Base-by-base conservation (phyloP, 2,329 filamentous ascomycete genomes). In the Chaetomium strumarium region DNA sequence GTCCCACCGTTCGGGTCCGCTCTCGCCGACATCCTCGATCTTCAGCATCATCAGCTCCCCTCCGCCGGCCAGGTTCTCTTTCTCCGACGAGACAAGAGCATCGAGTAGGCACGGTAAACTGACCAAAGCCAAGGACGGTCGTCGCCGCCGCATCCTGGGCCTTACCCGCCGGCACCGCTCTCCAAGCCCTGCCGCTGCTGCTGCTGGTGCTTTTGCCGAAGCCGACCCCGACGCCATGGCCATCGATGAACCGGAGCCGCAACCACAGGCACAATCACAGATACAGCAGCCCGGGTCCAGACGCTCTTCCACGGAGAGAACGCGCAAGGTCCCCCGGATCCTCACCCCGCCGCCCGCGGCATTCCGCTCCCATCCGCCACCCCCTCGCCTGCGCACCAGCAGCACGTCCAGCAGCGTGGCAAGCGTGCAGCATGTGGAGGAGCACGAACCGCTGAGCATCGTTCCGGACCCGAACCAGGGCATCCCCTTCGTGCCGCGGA, bases 391-490 rank as follows among this genome's bases (percentile, higher is more conserved):
- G 46, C 54, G 46, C 47, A 30, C 33, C 43, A 45, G 24, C 47
- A 51, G 41, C 36, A 13, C 14, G 38, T 24, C 36, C 19, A 40
- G 16, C 42, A 46, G 11, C 39, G 13, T 14, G 20, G 12, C 33
- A 40, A 19, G 29, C n/a, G 34, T 13, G 17, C 34, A 37, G 37
- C 41, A 52, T 17, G 14, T 55, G 51, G 47, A 64, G 42, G 30
- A 63, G 60, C 51, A 55, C 2, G 58, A 57, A 39, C 64, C 68
- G 31, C 64, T 77, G 46, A 67, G 68, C 24, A 68, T 75, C 31
- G 66, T 74, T 31, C 71, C 75, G 6, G 72, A 76, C 58, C 68
- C 63, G 43, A 77, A 78, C 57, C 68, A 71, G 34, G 75, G 74
- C 14, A 73, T 76, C 42, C 74, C 75, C 3, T 66, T 61, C 29